phyloP scores from a whole-genome alignment of 306 rosid species.

The Oemleria cerasiformis region DNA sequence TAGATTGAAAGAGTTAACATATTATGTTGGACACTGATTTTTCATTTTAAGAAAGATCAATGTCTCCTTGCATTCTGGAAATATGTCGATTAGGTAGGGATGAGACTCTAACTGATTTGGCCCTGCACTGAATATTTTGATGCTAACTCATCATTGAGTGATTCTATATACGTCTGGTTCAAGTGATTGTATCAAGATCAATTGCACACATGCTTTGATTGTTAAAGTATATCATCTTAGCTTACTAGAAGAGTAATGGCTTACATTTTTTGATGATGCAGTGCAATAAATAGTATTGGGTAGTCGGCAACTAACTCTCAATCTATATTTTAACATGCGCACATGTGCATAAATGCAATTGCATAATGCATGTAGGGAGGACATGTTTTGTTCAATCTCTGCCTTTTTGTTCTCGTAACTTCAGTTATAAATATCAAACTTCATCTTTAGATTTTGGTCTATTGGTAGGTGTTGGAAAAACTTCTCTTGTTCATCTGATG shows the following conservation, averaged over 20 bases:
- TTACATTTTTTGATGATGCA: not conserved
- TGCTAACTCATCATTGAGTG: not conserved
- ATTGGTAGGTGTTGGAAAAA: slow-evolving; percentile 86
- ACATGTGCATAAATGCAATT: not conserved
- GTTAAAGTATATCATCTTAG: not conserved
- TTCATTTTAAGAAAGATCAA: not conserved
- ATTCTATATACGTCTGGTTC: not conserved
- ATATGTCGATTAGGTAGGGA: not conserved
- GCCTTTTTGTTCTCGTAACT: not conserved
- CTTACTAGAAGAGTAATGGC: not conserved
- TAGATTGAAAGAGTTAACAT: not conserved
- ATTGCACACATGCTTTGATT: not conserved
- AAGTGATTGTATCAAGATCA: slow-evolving; percentile 4
- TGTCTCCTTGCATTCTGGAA: not conserved
- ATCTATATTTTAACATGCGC: not conserved
- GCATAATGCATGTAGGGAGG: not conserved
- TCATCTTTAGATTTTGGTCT: slow-evolving; percentile 12
- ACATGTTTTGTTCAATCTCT: not conserved
- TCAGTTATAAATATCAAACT: not conserved
- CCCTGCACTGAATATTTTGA: not conserved
- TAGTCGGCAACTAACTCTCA: slow-evolving; percentile 1
- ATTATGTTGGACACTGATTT: not conserved
- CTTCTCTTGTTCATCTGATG: slow-evolving; percentile 84
- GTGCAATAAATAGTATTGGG: not conserved
- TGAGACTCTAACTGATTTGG: too few relatives aligned